Base-by-base conservation (phyloP, 1,284 basidiomycete species). In the Austroboletus niveus region DNA sequence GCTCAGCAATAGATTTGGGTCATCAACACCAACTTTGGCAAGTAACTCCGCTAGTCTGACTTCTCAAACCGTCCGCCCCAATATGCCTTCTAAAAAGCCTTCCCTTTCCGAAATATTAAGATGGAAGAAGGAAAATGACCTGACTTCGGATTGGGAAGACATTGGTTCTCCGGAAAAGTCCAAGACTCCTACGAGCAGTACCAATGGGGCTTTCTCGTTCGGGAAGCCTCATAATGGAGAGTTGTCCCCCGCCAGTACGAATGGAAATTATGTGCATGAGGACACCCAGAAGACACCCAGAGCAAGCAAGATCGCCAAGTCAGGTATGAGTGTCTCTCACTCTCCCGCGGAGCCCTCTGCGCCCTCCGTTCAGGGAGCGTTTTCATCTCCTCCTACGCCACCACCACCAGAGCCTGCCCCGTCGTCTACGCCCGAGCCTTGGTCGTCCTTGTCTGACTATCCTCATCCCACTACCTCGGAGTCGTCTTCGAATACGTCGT, bases 401-500 rank as follows among this genome's bases (percentile, higher is more conserved):
- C 81, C 80, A 39, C 80, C 77, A 38, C 79, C 80, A 47, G 82
- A 85, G 55, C 75, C 76, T 47, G 72, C 77, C 22, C 81, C 80
- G 20, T 79, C 86, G 14, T 75, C 81, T 14, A 89, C 87, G 8
- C 88, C 87, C 14, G 87, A 89, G 67, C 86, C 85, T 47, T 70
- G 69, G 69, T 71, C 66, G 8, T 72, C 70, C 30, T 48, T 71
- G 51, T 71, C 70, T 9, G 66, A 69, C 42, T 68, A 72, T 43
- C 69, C 69, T 40, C 69, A 63, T 42, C 69, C 64, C 10, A 75
- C 76, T n/a, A 77, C 75, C 11, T 75, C 76, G 12, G 75, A 71
- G 49, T 78, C 77, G 6, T 72, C 74, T 45, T 75, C 74, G 10
- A 71, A 74, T 48, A 77, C 76, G 24, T 80, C 78, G 38, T 76